Evolutionary conservation across 306 rosid species (phyloP), one percentile per base, ranked within the genome.

Genomic region (Vicia sativa): DNA sequence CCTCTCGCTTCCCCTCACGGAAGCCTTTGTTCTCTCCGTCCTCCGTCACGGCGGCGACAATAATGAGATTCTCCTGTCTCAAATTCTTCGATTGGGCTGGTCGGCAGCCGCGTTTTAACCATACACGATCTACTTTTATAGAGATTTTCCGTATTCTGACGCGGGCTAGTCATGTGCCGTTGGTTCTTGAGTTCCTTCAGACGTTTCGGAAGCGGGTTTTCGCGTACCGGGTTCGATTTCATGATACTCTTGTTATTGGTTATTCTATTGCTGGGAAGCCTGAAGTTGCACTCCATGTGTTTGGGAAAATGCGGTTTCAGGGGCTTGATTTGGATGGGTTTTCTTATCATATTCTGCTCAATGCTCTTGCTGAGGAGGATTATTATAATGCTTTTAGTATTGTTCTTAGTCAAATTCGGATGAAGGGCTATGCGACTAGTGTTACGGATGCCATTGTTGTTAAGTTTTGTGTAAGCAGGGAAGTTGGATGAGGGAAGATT

Each of bases 11-110:
- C 84, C 80, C 0, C 77, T 89, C 25, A 4, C 56, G 4, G 91
- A 89, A 57, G 0, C 34, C 11, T 79, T 92, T 34, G 93, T 89
- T 35, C 53, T 92, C 76, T 77, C 70, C 11, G 96, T 87, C 8
- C 89, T 92, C 18, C 60, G 65, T 10, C 69, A 79, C 19, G 34
- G 34, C 25, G 44, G 31, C 50, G 4, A n/a, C 72, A 78, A 82
- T 34, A 59, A 60, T 35, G 82, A 83, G 9, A 86, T 87, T 23
- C 81, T 78, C 96, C 3, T 82, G 91, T 66, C 87, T 92, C 67
- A 86, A 78, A 74, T 89, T 92, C 86, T 92, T 92, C 78, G 95
- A 92, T 55, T 92, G 96, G 98, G 98, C 80, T 3, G 98, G 98
- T 39, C 83, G 86, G 44, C 96, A 92, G 14, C 76, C 70, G 0